Evolutionary conservation across 345 rosid species (phyloP).

Genomic region (Eucalyptus pauciflora): DNA sequence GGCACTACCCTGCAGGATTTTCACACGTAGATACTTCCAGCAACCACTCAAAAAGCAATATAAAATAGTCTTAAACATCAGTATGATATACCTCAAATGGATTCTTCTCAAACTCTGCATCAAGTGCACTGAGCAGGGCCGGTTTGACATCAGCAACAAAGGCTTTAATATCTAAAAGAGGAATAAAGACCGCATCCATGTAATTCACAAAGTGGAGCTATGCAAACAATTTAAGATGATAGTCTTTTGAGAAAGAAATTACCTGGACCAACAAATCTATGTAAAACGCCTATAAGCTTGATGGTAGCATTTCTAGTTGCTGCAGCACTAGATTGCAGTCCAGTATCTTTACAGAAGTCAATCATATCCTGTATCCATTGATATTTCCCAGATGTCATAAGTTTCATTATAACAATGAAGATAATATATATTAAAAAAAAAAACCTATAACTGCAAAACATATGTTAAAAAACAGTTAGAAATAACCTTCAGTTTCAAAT

Average conservation of each 20-base stretch:
- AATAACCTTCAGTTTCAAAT: conserved; percentile 82
- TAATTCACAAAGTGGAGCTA: neutral
- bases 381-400: neutral
- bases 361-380: conserved; percentile 59
- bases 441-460: neutral
- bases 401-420: neutral
- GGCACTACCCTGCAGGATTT: conserved; percentile 58
- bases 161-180: conserved; percentile 77
- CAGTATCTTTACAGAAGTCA: conserved; percentile 95
- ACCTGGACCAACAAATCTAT: conserved; percentile 98
- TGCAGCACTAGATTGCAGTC: conserved; percentile 94
- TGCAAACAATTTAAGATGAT: neutral
- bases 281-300: conserved; percentile 87
- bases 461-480: neutral
- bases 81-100: conserved; percentile 68
- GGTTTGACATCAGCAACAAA: conserved; percentile 95
- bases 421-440: neutral
- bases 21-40: neutral
- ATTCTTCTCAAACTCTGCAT: conserved; percentile 87
- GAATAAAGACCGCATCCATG: neutral
- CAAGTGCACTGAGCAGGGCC: conserved; percentile 93
- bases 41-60: neutral
- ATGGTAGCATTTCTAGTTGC: conserved; percentile 98
- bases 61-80: neutral
- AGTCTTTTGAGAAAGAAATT: neutral